phyloP scores from a whole-genome alignment of 2,329 filamentous ascomycete species.

The Beauveria brongniartii region DNA sequence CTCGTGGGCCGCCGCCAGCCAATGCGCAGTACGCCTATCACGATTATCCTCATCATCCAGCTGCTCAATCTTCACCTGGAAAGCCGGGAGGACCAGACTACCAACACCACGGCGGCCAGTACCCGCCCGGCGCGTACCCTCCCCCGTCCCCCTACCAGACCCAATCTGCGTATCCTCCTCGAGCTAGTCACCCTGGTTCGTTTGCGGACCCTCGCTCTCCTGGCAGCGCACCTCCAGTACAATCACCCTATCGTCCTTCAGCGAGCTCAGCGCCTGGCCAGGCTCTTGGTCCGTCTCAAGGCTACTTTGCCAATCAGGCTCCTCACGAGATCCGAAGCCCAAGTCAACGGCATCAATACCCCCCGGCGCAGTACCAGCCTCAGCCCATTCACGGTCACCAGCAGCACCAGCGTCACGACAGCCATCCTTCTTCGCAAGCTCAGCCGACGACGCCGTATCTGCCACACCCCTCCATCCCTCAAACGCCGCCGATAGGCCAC shows the following conservation, averaged over 20 bases:
- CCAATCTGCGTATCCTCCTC: constrained; percentile 34
- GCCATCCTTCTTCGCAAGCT: constrained; percentile 32
- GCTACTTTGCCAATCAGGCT: constrained; percentile 37
- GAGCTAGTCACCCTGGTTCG: constrained; percentile 32
- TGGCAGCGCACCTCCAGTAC: constrained; percentile 32
- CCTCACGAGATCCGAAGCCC: constrained; percentile 40
- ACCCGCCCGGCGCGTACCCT: constrained; percentile 27
- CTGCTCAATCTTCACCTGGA: constrained; percentile 42
- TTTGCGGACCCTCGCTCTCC: constrained; percentile 45
- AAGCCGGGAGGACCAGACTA: constrained; percentile 39
- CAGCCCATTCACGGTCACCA: background rate
- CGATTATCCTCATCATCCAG: constrained; percentile 39
- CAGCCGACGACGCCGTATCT: constrained; percentile 32
- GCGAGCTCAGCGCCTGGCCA: constrained; percentile 33
- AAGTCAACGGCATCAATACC: constrained; percentile 44
- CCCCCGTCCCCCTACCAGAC: constrained; percentile 31
- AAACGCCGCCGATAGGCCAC: constrained; percentile 42
- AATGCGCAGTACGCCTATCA: constrained; percentile 39
- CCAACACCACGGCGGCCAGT: constrained; percentile 20
- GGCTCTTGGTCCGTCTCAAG: constrained; percentile 28
- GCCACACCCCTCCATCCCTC: constrained; percentile 34
- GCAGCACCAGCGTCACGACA: constrained; percentile 36
- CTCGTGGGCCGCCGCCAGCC: constrained; percentile 28
- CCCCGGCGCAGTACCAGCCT: constrained; percentile 29
- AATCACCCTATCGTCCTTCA: constrained; percentile 43